phyloP scores from a whole-genome alignment of 805 yeast genomes.

The Brettanomyces anomalus region DNA sequence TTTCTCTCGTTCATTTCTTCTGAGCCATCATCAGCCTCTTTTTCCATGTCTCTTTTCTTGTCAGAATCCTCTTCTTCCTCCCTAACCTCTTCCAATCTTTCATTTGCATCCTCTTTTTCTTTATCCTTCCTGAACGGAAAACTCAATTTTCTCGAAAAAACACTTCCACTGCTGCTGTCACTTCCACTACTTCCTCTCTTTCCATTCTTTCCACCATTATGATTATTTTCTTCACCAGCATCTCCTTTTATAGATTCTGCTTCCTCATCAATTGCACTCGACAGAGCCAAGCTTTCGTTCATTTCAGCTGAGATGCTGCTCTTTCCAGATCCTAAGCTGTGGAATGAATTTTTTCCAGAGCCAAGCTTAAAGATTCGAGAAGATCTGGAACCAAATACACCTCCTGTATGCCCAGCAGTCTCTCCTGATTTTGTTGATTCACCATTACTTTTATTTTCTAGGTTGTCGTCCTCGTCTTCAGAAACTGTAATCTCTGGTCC shows the following conservation, averaged over 20 bases:
- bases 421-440: slow-evolving; percentile 1
- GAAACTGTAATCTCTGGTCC: slow-evolving; percentile 4
- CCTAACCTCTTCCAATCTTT: slow-evolving; percentile 1
- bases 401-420: slow-evolving; percentile 2
- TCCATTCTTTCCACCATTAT: background rate
- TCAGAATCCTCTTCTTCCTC: slow-evolving; percentile 7
- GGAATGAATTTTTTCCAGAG: slow-evolving; percentile 13
- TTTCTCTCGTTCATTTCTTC: background rate
- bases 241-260: background rate
- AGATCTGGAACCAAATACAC: slow-evolving; percentile 19
- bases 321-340: slow-evolving; percentile 5
- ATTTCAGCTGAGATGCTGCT: background rate
- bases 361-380: slow-evolving; percentile 26
- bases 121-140: slow-evolving; percentile 23
- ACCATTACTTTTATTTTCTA: background rate
- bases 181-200: background rate
- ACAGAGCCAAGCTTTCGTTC: background rate
- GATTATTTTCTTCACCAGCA: background rate
- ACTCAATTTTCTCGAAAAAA: slow-evolving; percentile 20
- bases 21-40: background rate
- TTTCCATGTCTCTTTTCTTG: slow-evolving; percentile 10
- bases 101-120: slow-evolving; percentile 19
- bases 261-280: no score
- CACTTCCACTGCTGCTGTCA: slow-evolving; percentile 1
- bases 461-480: slow-evolving; percentile 7